Base-by-base conservation (phyloP, 108 stramenopile species). In the Nitzschia sp. region DNA sequence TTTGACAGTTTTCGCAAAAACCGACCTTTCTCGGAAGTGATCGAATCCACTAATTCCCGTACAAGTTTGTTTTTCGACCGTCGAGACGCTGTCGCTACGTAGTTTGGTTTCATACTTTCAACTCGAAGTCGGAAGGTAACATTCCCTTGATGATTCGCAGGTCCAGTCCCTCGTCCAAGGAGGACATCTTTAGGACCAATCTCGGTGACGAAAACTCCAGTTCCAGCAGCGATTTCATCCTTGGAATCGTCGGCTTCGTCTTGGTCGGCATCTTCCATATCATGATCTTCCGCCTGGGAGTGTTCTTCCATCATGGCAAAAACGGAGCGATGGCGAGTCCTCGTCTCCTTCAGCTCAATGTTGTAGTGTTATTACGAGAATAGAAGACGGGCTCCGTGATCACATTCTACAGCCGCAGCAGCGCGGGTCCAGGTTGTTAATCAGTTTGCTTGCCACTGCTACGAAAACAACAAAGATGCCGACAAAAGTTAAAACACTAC, bases 61-160 rank as follows among this genome's bases (percentile, higher is more conserved):
- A 80, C 77, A 34, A 84, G 70, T 1, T 62, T 63, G 6, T 71
- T 73, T 66, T 84, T 84, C 41, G 53, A 62, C 26, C 68, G 73
- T 15, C 80, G 53, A 37, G 63, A 69, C 12, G 73, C 55, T 3
- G 80, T 77, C 11, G 73, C 67, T 40, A 81, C 55, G 41, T 77
- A 77, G 10, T 48, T 56, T 8, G 65, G 51, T 57, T 65, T 71
- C 29, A 57, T 39, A 20, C 46, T 40, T 37, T 62, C 64, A 24
- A 77, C 60, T 34, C 61, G 10, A n/a, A 34, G 22, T 38, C 76
- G 70, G 7, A 71, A 77, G 12, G 14, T 11, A 6, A 71, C 62
- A 41, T 77, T 77, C 19, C 76, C 76, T 11, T 37, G 22, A 60
- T 77, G 53, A 25, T 71, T 43, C 17, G 59, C 63, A 11, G 70